Evolutionary conservation across 164 flowering plant genomes (phyloP).

Genomic region (Sextonia rubra): DNA sequence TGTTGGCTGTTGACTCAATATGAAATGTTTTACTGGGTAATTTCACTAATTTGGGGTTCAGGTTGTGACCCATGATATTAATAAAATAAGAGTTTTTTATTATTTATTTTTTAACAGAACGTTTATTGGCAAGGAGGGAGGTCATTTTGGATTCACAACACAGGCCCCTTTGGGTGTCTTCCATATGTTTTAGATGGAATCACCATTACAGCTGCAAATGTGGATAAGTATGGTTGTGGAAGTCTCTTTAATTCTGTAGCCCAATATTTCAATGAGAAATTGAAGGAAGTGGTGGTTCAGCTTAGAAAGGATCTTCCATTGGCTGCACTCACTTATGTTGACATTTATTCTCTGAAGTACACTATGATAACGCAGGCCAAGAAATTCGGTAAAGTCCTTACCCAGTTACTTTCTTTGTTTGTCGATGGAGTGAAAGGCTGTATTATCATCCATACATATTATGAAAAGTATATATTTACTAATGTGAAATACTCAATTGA

Average conservation of each 20-base stretch:
- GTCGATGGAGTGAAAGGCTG: neutral
- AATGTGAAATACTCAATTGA: too few species aligned
- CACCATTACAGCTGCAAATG: conserved; percentile 23
- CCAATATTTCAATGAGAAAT: conserved; percentile 33
- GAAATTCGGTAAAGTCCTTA: conserved; percentile 27
- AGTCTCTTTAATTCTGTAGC: conserved; percentile 42
- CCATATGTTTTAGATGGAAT: conserved; percentile 33
- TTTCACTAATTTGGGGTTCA: too few species aligned
- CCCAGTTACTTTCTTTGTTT: neutral
- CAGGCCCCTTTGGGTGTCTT: conserved; percentile 58
- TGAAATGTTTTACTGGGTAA: too few species aligned
- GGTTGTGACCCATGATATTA: too few species aligned
- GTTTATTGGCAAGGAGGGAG: conserved; percentile 46
- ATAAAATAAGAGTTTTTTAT: too few species aligned
- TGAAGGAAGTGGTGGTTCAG: conserved; percentile 36
- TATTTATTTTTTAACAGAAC: conserved; percentile 15
- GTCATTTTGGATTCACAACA: conserved; percentile 60
- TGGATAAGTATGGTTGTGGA: conserved; percentile 46
- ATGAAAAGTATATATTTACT: too few species aligned
- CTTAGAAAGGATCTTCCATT: conserved; percentile 34
- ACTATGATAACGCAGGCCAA: conserved; percentile 37
- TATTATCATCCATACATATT: neutral
- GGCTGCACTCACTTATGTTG: conserved; percentile 50
- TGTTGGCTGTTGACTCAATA: too few species aligned
- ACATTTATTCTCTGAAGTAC: conserved; percentile 46